A percentile compares a stretch with the other conserved stretches of the same genome.
These are phyloP conservation scores for bread wheat (Triticum aestivum) DNA, from an alignment of 176 grass and related monocot species.

Conservation along the genomic window DNA sequence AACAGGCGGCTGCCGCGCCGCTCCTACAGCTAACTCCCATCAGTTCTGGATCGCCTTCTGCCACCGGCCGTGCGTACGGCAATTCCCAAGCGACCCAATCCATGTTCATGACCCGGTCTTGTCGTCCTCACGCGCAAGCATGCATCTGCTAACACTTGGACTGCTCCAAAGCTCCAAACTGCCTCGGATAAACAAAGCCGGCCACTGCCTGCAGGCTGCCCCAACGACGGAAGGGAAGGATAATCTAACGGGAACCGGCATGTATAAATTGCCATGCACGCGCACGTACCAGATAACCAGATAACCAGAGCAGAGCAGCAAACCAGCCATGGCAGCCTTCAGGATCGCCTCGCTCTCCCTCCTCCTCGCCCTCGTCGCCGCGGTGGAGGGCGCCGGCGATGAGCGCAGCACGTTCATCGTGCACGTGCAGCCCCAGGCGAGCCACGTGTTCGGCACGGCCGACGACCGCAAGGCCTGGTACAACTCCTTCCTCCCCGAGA, in stretches of 20 bases:
- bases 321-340: slow-evolving; percentile 17
- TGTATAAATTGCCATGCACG: slow-evolving; percentile 20
- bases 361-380: not conserved
- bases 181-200: not conserved
- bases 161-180: not conserved
- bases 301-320: not conserved
- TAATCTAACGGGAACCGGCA: not conserved
- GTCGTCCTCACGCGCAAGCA: not conserved
- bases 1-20: not conserved
- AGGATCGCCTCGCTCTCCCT: not conserved
- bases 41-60: not conserved
- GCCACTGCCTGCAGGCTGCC: not conserved
- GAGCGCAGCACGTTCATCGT: slow-evolving; percentile 35
- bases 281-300: not conserved
- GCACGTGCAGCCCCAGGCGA: slow-evolving; percentile 30
- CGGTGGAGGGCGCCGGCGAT: not conserved
- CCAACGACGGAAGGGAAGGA: not conserved
- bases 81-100: not conserved
- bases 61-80: not conserved
- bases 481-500: slow-evolving; percentile 36
- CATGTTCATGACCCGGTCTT: not conserved
- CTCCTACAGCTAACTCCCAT: not conserved
- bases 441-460: slow-evolving; percentile 14
- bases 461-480: slow-evolving; percentile 41
- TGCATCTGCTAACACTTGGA: not conserved